Percentiles rank a stretch among this genome's conserved stretches.
phyloP scores from a whole-genome alignment of 192 early-diverging fungal species.

The Mortierella antarctica region DNA sequence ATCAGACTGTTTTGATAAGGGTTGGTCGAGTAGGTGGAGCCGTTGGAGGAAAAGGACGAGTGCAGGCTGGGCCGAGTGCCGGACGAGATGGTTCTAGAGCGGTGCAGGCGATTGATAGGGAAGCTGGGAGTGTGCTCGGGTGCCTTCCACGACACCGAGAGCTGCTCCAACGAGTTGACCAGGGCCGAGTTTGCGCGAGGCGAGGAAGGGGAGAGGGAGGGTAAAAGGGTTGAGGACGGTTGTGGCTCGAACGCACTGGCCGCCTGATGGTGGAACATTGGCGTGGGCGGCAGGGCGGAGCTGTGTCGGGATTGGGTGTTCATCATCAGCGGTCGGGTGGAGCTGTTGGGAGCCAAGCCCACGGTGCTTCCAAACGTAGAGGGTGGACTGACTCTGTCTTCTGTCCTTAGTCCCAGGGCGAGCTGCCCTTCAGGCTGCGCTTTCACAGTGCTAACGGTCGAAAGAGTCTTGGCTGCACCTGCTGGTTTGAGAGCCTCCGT shows the following conservation, averaged over 20 bases:
- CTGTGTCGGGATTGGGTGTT: slow-evolving; percentile 30
- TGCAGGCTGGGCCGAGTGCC: slow-evolving; percentile 22
- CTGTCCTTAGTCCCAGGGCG: slow-evolving; percentile 21
- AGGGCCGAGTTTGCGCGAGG: slow-evolving; percentile 38
- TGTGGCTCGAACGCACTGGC: slow-evolving; percentile 1
- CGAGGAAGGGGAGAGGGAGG: slow-evolving; percentile 41
- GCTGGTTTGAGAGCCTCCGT: neutral
- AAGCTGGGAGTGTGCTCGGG: slow-evolving; percentile 47
- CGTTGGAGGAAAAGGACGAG: slow-evolving; percentile 39
- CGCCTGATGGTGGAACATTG: slow-evolving; percentile 11
- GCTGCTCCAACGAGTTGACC: slow-evolving; percentile 45
- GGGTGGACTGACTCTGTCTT: slow-evolving; percentile 5
- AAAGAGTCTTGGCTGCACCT: neutral
- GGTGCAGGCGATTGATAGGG: slow-evolving; percentile 48
- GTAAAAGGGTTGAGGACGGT: slow-evolving; percentile 21
- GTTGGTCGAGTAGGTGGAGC: slow-evolving; percentile 6
- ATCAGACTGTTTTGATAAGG: slow-evolving; percentile 13
- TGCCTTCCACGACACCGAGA: slow-evolving; percentile 51
- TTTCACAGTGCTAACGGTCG: neutral
- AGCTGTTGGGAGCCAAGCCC: slow-evolving; percentile 3
- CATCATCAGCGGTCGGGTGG: slow-evolving; percentile 50
- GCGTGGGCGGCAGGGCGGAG: slow-evolving; percentile 39
- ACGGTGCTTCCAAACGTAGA: neutral
- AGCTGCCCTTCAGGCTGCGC: slow-evolving; percentile 12
- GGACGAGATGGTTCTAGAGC: slow-evolving; percentile 44